These are phyloP conservation scores for Aspergillus sp. DNA, from an alignment of 2,329 filamentous ascomycete species.

Conservation along the genomic window DNA sequence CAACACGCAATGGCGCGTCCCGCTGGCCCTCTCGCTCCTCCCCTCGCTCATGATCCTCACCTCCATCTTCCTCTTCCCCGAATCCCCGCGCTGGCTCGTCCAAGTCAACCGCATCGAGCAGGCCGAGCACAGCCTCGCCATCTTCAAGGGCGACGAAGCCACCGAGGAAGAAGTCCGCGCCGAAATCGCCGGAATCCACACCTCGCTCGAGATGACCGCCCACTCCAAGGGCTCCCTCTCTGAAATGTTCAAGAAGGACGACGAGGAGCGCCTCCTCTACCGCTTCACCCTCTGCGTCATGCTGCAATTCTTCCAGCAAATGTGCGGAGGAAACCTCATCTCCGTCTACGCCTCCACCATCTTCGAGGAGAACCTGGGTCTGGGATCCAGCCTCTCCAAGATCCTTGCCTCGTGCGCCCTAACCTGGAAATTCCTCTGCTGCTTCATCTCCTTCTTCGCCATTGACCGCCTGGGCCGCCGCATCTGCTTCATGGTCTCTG, in stretches of 20 bases:
- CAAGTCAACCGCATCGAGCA: constrained; percentile 24
- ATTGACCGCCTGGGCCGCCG: constrained; percentile 52
- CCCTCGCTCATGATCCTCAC: constrained; percentile 55
- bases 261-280: constrained; percentile 28
- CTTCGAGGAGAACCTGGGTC: constrained; percentile 21
- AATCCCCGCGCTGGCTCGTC: constrained; percentile 46
- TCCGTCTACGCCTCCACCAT: constrained; percentile 46
- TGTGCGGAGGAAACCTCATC: constrained; percentile 37
- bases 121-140: constrained; percentile 22
- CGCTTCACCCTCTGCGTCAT: constrained; percentile 23
- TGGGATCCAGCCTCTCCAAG: constrained; percentile 23
- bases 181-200: constrained; percentile 27
- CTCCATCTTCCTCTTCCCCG: constrained; percentile 55
- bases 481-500: constrained; percentile 58
- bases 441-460: constrained; percentile 38
- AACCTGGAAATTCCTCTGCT: constrained; percentile 40
- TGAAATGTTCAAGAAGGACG: constrained; percentile 24
- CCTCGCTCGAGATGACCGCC: constrained; percentile 23
- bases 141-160: constrained; percentile 19
- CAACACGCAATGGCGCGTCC: constrained; percentile 56
- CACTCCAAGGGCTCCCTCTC: constrained; percentile 20
- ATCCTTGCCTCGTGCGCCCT: constrained; percentile 55
- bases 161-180: constrained; percentile 19
- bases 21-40: constrained; percentile 59
- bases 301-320: constrained; percentile 50